phyloP scores from a whole-genome alignment of 306 rosid genomes.

The Ammopiptanthus mongolicus region DNA sequence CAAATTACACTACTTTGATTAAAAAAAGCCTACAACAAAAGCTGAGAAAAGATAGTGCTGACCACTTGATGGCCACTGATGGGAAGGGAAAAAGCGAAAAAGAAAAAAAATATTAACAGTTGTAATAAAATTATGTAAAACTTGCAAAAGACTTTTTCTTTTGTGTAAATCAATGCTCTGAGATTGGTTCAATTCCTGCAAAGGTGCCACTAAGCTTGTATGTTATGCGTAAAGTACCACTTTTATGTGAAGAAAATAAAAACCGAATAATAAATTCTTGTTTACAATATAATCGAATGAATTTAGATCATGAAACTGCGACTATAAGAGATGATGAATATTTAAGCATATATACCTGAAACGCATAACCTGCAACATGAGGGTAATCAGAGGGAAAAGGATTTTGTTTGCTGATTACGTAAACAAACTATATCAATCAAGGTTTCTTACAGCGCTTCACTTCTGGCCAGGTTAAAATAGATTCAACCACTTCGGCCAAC shows the following conservation, averaged over 20 bases:
- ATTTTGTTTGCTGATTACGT: conserved; percentile 32
- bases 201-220: neutral
- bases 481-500: conserved; percentile 22
- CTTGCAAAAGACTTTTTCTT: neutral
- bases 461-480: conserved; percentile 23
- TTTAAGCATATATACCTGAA: neutral
- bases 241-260: neutral
- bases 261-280: neutral
- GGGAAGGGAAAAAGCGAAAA: no score
- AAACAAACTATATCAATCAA: conserved; percentile 26
- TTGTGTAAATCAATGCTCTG: no score
- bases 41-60: no score
- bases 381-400: conserved; percentile 6
- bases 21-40: no score
- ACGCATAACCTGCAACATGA: neutral
- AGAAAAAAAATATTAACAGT: no score
- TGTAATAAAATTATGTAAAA: no score
- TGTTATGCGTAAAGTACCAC: neutral
- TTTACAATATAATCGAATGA: neutral
- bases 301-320: neutral
- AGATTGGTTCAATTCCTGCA: neutral
- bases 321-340: neutral
- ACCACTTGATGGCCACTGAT: no score
- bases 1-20: no score
- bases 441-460: conserved; percentile 32